Conservation (phyloP, 345 rosid species). For the Arabidopsis arenosa region DNA sequence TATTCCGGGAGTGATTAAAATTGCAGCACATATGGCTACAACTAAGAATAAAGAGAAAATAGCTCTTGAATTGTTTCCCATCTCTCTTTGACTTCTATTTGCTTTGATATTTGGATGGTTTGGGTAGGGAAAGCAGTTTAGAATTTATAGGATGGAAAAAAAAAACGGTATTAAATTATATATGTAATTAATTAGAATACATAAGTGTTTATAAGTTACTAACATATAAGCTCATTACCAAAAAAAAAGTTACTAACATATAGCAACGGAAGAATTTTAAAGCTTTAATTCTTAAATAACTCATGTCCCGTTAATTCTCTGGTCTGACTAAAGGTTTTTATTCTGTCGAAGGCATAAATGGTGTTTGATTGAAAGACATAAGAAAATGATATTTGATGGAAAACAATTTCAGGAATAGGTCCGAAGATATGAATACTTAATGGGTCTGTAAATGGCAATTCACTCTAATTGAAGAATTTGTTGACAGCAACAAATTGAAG, state of each 20-base stretch:
- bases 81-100: background rate
- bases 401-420: no score
- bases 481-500: background rate
- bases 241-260: background rate
- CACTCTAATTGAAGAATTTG: background rate
- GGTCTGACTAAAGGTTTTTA: background rate
- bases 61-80: conserved; percentile 27
- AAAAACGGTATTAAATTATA: background rate
- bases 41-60: conserved; percentile 7
- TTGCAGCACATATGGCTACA: conserved; percentile 4
- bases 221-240: no score
- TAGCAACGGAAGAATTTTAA: background rate
- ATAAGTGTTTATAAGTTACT: background rate
- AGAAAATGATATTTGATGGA: no score
- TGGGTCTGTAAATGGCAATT: background rate
- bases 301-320: background rate
- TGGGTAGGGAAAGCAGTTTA: background rate
- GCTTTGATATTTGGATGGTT: conserved; percentile 31
- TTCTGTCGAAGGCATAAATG: background rate
- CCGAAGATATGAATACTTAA: no score
- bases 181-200: background rate
- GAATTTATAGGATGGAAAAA: background rate
- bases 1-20: background rate
- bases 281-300: conserved; percentile 8
- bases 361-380: no score